These are phyloP conservation scores for Magnusiomyces starmeri DNA, from an alignment of 1,139 yeast species.

Conservation along the genomic window DNA sequence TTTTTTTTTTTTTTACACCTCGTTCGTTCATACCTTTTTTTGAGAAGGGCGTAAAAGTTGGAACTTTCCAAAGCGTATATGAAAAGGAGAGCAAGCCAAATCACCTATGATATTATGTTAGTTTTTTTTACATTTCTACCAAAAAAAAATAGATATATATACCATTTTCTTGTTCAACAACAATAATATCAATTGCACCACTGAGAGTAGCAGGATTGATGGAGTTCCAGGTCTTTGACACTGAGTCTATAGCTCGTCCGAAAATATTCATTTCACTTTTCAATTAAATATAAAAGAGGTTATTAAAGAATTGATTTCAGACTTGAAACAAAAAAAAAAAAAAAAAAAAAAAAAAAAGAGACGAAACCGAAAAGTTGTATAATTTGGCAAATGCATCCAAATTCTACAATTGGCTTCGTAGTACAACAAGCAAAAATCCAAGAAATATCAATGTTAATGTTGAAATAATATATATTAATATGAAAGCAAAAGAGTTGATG, in stretches of 20 bases:
- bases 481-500: too few relatives aligned
- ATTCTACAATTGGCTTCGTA: too few relatives aligned
- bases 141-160: slow-evolving; percentile 11
- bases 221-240: slow-evolving; percentile 95
- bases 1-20: too few relatives aligned
- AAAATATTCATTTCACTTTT: slow-evolving; percentile 73
- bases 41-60: slow-evolving; percentile 92
- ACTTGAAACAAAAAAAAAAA: not conserved
- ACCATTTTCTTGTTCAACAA: slow-evolving; percentile 83
- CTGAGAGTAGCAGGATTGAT: slow-evolving; percentile 92
- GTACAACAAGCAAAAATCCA: too few relatives aligned
- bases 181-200: slow-evolving; percentile 96
- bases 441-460: too few relatives aligned
- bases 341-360: too few relatives aligned
- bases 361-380: too few relatives aligned
- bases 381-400: too few relatives aligned
- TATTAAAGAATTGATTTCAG: too few relatives aligned
- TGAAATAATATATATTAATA: too few relatives aligned
- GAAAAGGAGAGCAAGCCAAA: slow-evolving; percentile 91
- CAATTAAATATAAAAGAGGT: not conserved
- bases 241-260: slow-evolving; percentile 89
- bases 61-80: slow-evolving; percentile 90
- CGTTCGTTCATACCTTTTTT: slow-evolving; percentile 63
- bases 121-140: not conserved
- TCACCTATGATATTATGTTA: slow-evolving; percentile 40